These are phyloP conservation scores for Hanseniaspora singularis DNA, from an alignment of 805 yeast genomes.

Conservation along the genomic window DNA sequence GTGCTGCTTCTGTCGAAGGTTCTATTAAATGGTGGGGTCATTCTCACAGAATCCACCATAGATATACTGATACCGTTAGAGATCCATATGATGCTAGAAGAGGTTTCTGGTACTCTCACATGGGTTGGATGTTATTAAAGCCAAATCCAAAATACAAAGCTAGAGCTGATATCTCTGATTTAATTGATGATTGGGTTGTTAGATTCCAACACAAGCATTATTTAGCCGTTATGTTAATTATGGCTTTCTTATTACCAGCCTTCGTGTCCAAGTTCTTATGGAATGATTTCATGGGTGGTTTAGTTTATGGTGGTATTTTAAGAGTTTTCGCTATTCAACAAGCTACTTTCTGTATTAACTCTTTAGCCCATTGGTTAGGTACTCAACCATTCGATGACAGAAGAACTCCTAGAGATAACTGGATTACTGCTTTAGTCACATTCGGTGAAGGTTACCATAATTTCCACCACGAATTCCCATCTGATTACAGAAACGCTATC, in stretches of 20 bases:
- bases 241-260: constrained; percentile 54
- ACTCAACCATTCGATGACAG: constrained; percentile 76
- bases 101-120: constrained; percentile 74
- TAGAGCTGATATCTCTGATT: constrained; percentile 69
- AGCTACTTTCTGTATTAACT: constrained; percentile 77
- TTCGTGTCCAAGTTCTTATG: constrained; percentile 43
- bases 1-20: constrained; percentile 76
- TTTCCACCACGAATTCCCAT: constrained; percentile 84
- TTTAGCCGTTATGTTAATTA: constrained; percentile 44
- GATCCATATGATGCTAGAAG: constrained; percentile 79
- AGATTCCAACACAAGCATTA: constrained; percentile 74
- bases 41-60: constrained; percentile 73
- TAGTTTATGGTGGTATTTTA: constrained; percentile 61
- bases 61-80: constrained; percentile 71
- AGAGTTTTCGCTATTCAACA: constrained; percentile 65
- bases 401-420: constrained; percentile 78
- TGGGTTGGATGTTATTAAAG: constrained; percentile 75
- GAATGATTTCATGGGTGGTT: constrained; percentile 59
- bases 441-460: constrained; percentile 86
- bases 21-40: constrained; percentile 86
- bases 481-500: constrained; percentile 77
- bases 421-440: constrained; percentile 67
- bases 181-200: constrained; percentile 67
- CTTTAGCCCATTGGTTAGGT: constrained; percentile 80
- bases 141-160: constrained; percentile 77